Conservation (phyloP, 345 rosid genomes). For the Salix viminalis region DNA sequence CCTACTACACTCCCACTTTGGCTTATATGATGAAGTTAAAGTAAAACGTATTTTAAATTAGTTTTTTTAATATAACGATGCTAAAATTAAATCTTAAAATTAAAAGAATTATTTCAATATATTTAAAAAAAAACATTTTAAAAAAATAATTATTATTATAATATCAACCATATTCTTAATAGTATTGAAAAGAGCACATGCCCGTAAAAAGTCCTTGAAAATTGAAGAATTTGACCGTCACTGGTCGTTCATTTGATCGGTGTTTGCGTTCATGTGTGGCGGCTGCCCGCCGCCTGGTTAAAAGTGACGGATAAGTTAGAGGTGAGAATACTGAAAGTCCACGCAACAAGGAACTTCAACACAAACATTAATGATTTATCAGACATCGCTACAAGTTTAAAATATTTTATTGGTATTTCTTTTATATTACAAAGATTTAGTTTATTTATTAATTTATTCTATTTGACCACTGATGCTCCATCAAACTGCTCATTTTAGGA, state of each 20-base stretch:
- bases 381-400: not conserved
- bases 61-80: no score
- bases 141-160: no score
- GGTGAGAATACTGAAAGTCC: not conserved
- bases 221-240: slow-evolving; percentile 6
- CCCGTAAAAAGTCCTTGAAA: not conserved
- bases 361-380: not conserved
- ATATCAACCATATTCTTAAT: not conserved
- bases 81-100: no score
- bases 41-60: no score
- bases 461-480: no score
- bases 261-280: not conserved
- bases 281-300: not conserved
- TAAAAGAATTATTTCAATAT: no score
- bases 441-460: no score
- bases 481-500: no score
- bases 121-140: no score
- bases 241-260: not conserved
- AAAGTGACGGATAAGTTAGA: not conserved
- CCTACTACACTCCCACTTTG: no score
- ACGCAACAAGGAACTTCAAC: not conserved
- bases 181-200: not conserved
- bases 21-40: no score
- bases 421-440: no score
- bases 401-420: not conserved